Conservation (phyloP, 257 asterid species). For the Fraxinus quadrangulata region DNA sequence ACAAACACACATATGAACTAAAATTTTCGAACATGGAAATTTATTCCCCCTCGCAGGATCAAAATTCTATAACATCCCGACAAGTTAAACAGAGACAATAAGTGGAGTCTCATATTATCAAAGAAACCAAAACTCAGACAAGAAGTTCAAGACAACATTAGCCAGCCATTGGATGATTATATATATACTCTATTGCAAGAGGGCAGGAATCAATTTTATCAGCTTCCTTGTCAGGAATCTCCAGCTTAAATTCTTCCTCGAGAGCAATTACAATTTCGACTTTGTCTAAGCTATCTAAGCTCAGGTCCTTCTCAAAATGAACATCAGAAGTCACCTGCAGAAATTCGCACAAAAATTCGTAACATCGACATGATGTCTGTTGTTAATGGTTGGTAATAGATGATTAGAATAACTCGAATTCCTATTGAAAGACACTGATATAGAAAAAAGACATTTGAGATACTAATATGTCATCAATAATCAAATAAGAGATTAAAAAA, state of each 20-base stretch:
- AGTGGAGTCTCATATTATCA: neutral
- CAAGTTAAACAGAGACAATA: neutral
- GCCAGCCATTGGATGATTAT: conserved; percentile 20
- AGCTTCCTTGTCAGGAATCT: conserved; percentile 27
- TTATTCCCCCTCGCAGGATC: conserved; percentile 5
- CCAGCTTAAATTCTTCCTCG: conserved; percentile 23
- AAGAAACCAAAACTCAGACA: neutral
- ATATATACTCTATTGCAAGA: conserved; percentile 14
- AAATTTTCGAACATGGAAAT: neutral
- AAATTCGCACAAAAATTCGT: neutral
- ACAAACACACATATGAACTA: neutral
- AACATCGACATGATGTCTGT: too few relatives aligned
- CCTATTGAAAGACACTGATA: too few relatives aligned
- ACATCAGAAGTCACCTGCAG: conserved; percentile 16
- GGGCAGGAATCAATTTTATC: conserved; percentile 17
- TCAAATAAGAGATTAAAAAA: too few relatives aligned
- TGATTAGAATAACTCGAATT: neutral
- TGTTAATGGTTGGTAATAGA: neutral
- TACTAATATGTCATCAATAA: too few relatives aligned
- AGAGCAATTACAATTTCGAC: conserved; percentile 21
- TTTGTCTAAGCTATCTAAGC: conserved; percentile 21
- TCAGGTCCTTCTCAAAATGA: conserved; percentile 20
- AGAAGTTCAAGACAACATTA: neutral
- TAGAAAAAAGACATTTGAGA: neutral
- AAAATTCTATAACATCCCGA: neutral